Evolutionary conservation across 306 rosid species (phyloP), one percentile per base, ranked within the genome.

Genomic region (Biancaea sappan): DNA sequence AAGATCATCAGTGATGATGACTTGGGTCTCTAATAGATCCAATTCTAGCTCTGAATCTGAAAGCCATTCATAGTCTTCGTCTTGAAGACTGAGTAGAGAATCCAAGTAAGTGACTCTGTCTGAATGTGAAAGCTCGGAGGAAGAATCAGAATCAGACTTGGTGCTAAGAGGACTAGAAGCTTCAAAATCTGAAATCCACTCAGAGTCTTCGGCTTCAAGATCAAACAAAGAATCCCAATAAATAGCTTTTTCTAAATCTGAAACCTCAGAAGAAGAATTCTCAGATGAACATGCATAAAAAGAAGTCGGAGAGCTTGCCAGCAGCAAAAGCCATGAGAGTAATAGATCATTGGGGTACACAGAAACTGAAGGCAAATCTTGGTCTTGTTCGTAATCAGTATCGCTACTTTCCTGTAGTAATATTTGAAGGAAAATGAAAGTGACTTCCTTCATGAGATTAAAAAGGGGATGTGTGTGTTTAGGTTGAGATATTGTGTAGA

Each of bases 141-240:
- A 61, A 80, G 82, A 48, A 61, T 80, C 71, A 80, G 82, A 48
- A 61, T 80, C 71, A 19, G 12, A 65, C 41, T 46, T 61, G 76
- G 21, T 26, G 76, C 74, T 62, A 40, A 54, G 44, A 72, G 82
- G 82, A 72, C 46, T 60, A 25, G 82, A 70, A 38, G 74, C 21
- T 46, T 59, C 79, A 3, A 76, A 62, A 71, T 73, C 83, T 31
- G 81, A 74, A 53, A 82, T 79, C 86, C 82, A 80, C 32, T 63
- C 77, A 11, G 38, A 48, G 32, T 80, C 89, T 73, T 83, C 86
- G 6, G 51, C 73, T 37, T 85, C 86, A 58, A 85, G 83, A 77
- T 38, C 59, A 35, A 86, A 44, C 18, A 88, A 82, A 22, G 90
- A 81, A 19, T 69, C 56, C 67, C 14, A 13, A 52, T 63, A 81